A percentile compares a stretch with the other conserved stretches of the same genome.
Conservation (phyloP, 2,329 filamentous ascomycete species). For the Talaromyces sp. region DNA sequence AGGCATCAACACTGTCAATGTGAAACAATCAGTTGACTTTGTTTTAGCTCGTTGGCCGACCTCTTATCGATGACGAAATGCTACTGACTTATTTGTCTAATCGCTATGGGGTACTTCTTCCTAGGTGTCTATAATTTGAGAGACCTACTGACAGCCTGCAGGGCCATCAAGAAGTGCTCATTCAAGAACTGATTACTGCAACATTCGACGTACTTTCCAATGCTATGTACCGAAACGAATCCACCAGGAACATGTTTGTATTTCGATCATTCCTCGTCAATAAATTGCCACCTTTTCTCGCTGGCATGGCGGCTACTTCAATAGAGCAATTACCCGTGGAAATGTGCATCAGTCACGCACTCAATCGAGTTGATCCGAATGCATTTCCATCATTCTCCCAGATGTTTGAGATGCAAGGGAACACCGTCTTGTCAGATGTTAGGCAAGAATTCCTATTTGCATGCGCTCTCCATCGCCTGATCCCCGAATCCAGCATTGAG, state of each 20-base stretch:
- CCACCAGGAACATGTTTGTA: conserved; percentile 58
- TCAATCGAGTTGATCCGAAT: conserved; percentile 58
- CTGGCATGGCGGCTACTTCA: conserved; percentile 52
- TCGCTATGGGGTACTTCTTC: conserved; percentile 65
- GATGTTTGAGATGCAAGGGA: conserved; percentile 57
- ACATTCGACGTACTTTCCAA: conserved; percentile 88
- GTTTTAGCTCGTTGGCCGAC: conserved; percentile 68
- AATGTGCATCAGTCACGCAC: conserved; percentile 60
- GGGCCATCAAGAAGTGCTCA: conserved; percentile 70
- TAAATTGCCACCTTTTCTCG: conserved; percentile 59
- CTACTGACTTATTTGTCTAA: conserved; percentile 78
- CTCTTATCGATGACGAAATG: conserved; percentile 72
- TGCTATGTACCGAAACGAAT: conserved; percentile 67
- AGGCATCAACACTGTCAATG: background rate
- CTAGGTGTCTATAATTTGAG: background rate
- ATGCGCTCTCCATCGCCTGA: conserved; percentile 81
- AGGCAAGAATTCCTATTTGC: conserved; percentile 82
- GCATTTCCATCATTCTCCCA: conserved; percentile 61
- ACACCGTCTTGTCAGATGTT: conserved; percentile 59
- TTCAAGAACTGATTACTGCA: conserved; percentile 77
- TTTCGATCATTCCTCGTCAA: conserved; percentile 83
- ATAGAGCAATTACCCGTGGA: conserved; percentile 58
- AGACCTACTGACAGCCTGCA: conserved; percentile 30
- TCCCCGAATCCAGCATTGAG: conserved; percentile 71
- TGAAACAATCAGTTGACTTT: background rate